phyloP scores from a whole-genome alignment of 768 basidiomycete genomes.

The Gelatoporia subvermispora region DNA sequence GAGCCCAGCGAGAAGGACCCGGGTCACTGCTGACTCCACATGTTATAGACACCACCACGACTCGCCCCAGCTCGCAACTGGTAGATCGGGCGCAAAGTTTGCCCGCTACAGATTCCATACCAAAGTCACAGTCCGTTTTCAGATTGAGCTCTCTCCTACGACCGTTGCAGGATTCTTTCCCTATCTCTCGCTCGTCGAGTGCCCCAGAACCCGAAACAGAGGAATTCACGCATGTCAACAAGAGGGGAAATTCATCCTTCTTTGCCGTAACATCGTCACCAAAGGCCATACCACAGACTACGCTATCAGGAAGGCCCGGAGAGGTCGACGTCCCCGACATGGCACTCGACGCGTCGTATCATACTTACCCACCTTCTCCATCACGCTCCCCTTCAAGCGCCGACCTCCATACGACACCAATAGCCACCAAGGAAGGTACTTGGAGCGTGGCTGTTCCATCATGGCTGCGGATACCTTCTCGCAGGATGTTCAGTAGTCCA shows the following conservation, averaged over 20 bases:
- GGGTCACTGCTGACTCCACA: conserved; percentile 10
- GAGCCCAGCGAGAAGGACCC: conserved; percentile 39
- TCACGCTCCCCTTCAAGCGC: conserved; percentile 36
- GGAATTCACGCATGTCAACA: conserved; percentile 70
- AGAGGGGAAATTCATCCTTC: conserved; percentile 49
- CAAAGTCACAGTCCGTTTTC: conserved; percentile 41
- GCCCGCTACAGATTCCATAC: conserved; percentile 23
- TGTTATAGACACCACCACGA: conserved; percentile 23
- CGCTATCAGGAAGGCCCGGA: conserved; percentile 22
- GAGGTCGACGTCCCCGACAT: conserved; percentile 3
- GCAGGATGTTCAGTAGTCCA: conserved; percentile 18
- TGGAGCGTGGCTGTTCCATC: conserved; percentile 71
- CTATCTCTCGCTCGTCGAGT: conserved; percentile 29
- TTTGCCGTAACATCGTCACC: conserved; percentile 53
- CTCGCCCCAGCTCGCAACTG: conserved; percentile 12
- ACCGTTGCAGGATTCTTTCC: conserved; percentile 58
- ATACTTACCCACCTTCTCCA: conserved; percentile 80
- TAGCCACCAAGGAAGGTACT: conserved; percentile 41
- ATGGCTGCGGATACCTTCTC: conserved; percentile 49
- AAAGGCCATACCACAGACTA: conserved; percentile 12
- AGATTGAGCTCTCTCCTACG: conserved; percentile 60
- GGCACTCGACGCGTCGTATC: conserved; percentile 30
- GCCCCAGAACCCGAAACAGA: conserved; percentile 39
- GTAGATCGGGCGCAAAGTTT: conserved; percentile 38
- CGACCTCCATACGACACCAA: conserved; percentile 38